A percentile compares a stretch with the other conserved stretches of the same genome.
Evolutionary conservation across 2,329 filamentous ascomycete species (phyloP).

Genomic region (Mycogone perniciosa): DNA sequence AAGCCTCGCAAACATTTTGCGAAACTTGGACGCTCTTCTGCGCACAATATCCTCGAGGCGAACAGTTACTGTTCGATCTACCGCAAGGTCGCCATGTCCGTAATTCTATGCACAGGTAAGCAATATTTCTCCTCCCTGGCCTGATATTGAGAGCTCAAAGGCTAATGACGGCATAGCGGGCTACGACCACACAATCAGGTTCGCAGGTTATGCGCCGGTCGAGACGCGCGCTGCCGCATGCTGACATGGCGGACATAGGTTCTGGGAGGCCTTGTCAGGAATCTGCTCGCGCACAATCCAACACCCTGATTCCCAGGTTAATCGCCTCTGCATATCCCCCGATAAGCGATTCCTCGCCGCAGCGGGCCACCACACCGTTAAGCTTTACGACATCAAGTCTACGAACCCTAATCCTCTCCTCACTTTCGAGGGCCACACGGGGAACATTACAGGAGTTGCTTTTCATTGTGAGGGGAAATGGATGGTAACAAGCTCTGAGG

Average conservation of each 20-base stretch:
- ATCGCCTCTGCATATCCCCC: slow-evolving; percentile 94
- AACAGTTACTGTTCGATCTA: not conserved
- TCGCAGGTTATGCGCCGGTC: slow-evolving; percentile 14
- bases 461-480: slow-evolving; percentile 99
- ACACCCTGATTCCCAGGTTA: slow-evolving; percentile 96
- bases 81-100: slow-evolving; percentile 41
- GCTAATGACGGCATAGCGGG: slow-evolving; percentile 37
- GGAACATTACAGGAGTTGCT: slow-evolving; percentile 91
- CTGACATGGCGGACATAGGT: slow-evolving; percentile 46
- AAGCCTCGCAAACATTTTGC: not conserved
- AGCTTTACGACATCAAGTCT: slow-evolving; percentile 97
- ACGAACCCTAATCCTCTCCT: slow-evolving; percentile 92
- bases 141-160: not conserved
- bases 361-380: slow-evolving; percentile 74
- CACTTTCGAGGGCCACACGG: slow-evolving; percentile 92
- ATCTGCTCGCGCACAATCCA: slow-evolving; percentile 98
- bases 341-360: slow-evolving; percentile 95
- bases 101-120: slow-evolving; percentile 57
- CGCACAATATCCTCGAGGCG: not conserved
- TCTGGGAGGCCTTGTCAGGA: slow-evolving; percentile 96
- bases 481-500: slow-evolving; percentile 98
- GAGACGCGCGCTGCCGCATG: not conserved
- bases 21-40: not conserved
- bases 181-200: slow-evolving; percentile 59
- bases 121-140: not conserved